These are phyloP conservation scores for Carex scoparia DNA, from an alignment of 176 grass and related monocot species.

Conservation along the genomic window DNA sequence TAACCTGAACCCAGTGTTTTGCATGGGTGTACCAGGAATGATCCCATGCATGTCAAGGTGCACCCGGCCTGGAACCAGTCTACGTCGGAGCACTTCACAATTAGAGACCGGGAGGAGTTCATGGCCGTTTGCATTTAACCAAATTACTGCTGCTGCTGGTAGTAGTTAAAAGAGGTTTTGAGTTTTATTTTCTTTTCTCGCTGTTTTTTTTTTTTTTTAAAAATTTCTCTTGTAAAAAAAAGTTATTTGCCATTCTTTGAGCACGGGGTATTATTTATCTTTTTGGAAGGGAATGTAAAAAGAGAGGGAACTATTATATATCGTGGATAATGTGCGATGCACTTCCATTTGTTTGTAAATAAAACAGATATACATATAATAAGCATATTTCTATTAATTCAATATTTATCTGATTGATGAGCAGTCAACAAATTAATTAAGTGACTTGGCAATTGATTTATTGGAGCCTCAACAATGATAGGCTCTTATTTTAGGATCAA, in stretches of 20 bases:
- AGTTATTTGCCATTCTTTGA: constrained; percentile 11
- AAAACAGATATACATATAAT: constrained; percentile 5
- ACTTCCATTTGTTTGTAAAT: constrained; percentile 45
- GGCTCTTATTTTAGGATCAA: background rate
- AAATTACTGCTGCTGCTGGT: constrained; percentile 45
- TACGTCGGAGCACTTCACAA: constrained; percentile 57
- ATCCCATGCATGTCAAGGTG: constrained; percentile 56
- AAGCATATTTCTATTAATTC: background rate
- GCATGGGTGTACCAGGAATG: constrained; percentile 65
- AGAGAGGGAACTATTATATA: background rate
- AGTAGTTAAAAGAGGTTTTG: constrained; percentile 37
- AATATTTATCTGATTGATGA: background rate
- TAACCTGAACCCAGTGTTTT: constrained; percentile 67
- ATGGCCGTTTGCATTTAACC: constrained; percentile 59
- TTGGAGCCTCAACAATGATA: background rate
- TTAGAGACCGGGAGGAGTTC: constrained; percentile 48
- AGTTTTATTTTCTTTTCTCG: background rate
- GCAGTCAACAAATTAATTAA: background rate
- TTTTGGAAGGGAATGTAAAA: constrained; percentile 9
- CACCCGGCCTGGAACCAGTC: constrained; percentile 45
- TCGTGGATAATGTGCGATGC: background rate
- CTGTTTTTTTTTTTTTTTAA: constrained; percentile 18
- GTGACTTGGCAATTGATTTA: background rate
- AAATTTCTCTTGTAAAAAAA: constrained; percentile 20
- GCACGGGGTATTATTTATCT: constrained; percentile 9